Evolutionary conservation across 2,329 filamentous ascomycete genomes (phyloP), one percentile per base, ranked within the genome.

Genomic region (Biscogniauxia sp.): DNA sequence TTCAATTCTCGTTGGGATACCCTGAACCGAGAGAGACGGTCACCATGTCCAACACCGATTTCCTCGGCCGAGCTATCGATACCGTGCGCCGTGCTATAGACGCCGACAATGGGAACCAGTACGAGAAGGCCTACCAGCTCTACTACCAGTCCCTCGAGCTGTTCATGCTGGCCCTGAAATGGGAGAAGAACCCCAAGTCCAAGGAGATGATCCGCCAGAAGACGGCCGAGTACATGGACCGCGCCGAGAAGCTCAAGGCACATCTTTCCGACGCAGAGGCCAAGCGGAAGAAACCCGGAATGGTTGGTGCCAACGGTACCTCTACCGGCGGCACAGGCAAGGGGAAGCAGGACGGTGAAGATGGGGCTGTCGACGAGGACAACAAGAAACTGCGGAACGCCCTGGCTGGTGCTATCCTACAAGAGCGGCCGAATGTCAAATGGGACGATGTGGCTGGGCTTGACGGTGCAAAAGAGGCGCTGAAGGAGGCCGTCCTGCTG

Each of bases 371-470:
- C 65, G 95, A 98, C 76, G 90, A 96, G 67, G 95, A 99, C 65
- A 91, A 86, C 72, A 98, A 98, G 84, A 99, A 99, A 80, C 82
- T 99, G 72, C 85, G 95, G 69, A 95, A 89, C 68, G 95, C 95
- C 55, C 84, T 99, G 61, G 88, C 91, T 0, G 93, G 96, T 19
- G 94, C 95, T 37, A 98, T 99, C 66, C 78, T 99, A 71, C 90
- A 93, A 69, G 96, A 99, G 77, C 91, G 96, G 74, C 95, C 96
- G 28, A 97, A 99, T 72, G 88, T 99, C 66, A 91, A 91, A 74
- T 99, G 95, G 95, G 95, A 99, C 75, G 95, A 99, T 75, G 95
- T 99, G 61, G 95, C 96, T 25, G 95, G 95, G 70, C 80, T 99
- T 26, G 96, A 99, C 70, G 87, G 85, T 37, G 95, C 95, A 53